Percentiles rank a stretch among this genome's conserved stretches.
These are phyloP conservation scores for Carex cristatella DNA, from an alignment of 176 grass and related monocot species.

Conservation along the genomic window DNA sequence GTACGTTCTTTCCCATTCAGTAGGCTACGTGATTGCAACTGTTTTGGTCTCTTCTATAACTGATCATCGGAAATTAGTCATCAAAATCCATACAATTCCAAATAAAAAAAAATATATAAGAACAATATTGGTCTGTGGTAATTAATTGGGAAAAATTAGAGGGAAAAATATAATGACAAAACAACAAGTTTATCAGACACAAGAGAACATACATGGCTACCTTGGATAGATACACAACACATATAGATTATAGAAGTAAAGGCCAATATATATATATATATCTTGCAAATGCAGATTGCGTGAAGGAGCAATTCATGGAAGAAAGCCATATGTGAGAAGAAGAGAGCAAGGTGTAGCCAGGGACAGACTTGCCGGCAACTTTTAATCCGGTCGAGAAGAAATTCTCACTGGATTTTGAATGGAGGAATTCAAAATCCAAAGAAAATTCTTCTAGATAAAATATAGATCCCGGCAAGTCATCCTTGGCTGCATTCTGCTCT, in stretches of 20 bases:
- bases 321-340: background rate
- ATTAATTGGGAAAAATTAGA: background rate
- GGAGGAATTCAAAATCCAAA: background rate
- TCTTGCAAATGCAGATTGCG: background rate
- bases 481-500: constrained; percentile 26
- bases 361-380: constrained; percentile 28
- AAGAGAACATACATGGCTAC: background rate
- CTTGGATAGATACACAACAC: background rate
- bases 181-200: background rate
- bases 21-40: background rate
- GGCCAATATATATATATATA: background rate
- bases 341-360: constrained; percentile 30
- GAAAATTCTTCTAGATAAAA: background rate
- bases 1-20: background rate
- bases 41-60: background rate
- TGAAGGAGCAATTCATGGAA: background rate
- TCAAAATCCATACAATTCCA: background rate
- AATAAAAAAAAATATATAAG: too few relatives aligned
- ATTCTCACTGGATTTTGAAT: background rate
- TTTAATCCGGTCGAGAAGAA: background rate
- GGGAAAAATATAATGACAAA: background rate
- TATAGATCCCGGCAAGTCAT: constrained; percentile 1
- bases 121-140: too few relatives aligned
- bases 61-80: background rate
- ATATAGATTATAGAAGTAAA: background rate